phyloP scores from a whole-genome alignment of 306 rosid species.

The Styphnolobium japonicum region DNA sequence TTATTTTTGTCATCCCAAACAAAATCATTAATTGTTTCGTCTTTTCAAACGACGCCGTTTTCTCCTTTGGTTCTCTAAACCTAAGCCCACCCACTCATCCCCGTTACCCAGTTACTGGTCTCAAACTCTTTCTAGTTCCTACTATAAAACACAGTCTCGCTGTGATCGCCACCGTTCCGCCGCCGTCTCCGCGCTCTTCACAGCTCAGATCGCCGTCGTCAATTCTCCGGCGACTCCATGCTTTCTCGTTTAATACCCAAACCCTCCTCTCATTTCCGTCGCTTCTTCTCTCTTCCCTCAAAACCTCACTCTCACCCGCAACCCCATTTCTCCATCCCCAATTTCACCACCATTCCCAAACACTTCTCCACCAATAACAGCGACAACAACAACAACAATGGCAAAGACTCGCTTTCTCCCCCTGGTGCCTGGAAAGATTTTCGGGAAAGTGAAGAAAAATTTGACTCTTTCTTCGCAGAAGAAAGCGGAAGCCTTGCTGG shows the following conservation, averaged over 20 bases:
- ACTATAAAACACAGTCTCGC: background rate
- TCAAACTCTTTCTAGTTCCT: too few species aligned
- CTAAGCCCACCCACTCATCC: background rate
- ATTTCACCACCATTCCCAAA: conserved; percentile 24
- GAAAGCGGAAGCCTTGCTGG: conserved; percentile 31
- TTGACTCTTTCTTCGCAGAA: conserved; percentile 45
- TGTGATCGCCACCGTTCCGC: conserved; percentile 6
- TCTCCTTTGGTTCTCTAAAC: background rate
- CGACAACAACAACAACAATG: conserved; percentile 22
- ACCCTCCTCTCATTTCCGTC: conserved; percentile 62
- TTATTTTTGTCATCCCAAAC: too few species aligned
- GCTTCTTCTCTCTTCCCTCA: conserved; percentile 39
- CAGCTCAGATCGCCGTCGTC: background rate
- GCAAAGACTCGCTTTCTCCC: conserved; percentile 30
- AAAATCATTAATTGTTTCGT: too few species aligned
- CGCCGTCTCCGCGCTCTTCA: background rate
- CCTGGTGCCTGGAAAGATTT: conserved; percentile 46
- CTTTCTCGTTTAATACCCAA: conserved; percentile 82
- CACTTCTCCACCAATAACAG: conserved; percentile 44
- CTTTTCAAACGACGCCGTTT: background rate
- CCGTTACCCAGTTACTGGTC: background rate
- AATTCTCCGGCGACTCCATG: conserved; percentile 41
- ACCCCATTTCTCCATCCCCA: conserved; percentile 17
- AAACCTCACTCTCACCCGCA: conserved; percentile 21
- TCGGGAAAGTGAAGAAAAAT: conserved; percentile 40